phyloP scores from a whole-genome alignment of 2,329 filamentous ascomycete genomes.

The Cordyceps tenuipes region DNA sequence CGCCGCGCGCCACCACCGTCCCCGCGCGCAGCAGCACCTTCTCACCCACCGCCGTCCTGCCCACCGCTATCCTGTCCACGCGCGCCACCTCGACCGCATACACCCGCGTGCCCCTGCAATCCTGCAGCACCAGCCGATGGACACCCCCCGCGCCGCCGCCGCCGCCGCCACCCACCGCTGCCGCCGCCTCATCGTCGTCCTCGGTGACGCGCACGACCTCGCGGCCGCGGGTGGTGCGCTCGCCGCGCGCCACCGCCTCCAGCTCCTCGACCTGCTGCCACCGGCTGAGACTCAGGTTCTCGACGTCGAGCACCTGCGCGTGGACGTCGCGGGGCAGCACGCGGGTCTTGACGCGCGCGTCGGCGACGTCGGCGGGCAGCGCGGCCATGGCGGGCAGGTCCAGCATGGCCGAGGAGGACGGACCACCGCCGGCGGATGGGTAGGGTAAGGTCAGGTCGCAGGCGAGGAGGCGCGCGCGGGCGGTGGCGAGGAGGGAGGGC shows the following conservation, averaged over 20 bases:
- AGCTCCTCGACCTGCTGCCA: slow-evolving; percentile 86
- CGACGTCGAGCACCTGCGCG: slow-evolving; percentile 78
- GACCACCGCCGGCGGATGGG: too few relatives aligned
- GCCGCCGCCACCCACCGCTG: not conserved
- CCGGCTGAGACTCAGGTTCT: slow-evolving; percentile 69
- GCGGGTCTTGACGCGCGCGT: slow-evolving; percentile 45
- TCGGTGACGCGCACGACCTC: slow-evolving; percentile 67
- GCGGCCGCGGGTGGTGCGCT: slow-evolving; percentile 64
- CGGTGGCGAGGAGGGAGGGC: slow-evolving; percentile 67
- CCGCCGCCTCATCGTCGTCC: slow-evolving; percentile 34
- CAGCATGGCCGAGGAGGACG: slow-evolving; percentile 26
- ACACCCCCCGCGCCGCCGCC: slow-evolving; percentile 31
- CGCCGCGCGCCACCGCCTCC: slow-evolving; percentile 63
- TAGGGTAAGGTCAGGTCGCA: slow-evolving; percentile 43
- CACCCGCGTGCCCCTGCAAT: slow-evolving; percentile 59
- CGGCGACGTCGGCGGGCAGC: slow-evolving; percentile 47
- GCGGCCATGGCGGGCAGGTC: slow-evolving; percentile 33
- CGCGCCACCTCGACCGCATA: slow-evolving; percentile 65
- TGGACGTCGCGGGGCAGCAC: slow-evolving; percentile 54
- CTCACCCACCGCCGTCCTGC: slow-evolving; percentile 62
- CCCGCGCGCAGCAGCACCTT: slow-evolving; percentile 68
- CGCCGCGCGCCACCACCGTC: slow-evolving; percentile 62
- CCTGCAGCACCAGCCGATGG: slow-evolving; percentile 77
- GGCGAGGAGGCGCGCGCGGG: slow-evolving; percentile 69
- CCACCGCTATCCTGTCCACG: slow-evolving; percentile 57